A percentile compares a stretch with the other conserved stretches of the same genome.
Conservation (phyloP, 1,284 basidiomycete genomes). For the Tylopilus sp. region DNA sequence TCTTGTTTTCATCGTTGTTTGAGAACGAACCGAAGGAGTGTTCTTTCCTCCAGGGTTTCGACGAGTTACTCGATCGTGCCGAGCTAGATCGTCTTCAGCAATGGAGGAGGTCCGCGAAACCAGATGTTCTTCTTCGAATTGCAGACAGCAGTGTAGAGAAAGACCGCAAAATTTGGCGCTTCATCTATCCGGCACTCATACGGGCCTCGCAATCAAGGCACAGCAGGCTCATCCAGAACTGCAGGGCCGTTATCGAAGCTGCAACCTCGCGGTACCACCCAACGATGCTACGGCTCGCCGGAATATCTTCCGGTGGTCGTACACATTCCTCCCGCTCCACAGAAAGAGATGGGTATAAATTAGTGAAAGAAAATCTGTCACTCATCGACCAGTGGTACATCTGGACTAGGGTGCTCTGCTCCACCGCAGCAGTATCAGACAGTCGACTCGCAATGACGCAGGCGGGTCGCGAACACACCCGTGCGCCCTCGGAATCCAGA, state of each 20-base stretch:
- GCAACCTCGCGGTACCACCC: conserved; percentile 64
- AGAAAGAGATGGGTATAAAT: conserved; percentile 49
- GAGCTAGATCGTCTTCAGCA: conserved; percentile 57
- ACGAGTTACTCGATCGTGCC: conserved; percentile 57
- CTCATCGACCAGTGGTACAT: conserved; percentile 84
- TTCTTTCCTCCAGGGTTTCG: conserved; percentile 55
- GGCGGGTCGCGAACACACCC: conserved; percentile 61
- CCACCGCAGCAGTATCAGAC: conserved; percentile 71
- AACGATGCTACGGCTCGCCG: conserved; percentile 62
- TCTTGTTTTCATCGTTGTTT: conserved; percentile 45
- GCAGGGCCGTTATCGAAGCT: conserved; percentile 62
- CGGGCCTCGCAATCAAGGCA: conserved; percentile 48
- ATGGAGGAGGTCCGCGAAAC: conserved; percentile 52
- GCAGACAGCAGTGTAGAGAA: conserved; percentile 61
- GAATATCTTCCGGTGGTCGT: conserved; percentile 49
- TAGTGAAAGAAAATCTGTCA: conserved; percentile 58
- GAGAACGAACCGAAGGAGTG: conserved; percentile 26
- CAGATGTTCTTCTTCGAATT: conserved; percentile 55
- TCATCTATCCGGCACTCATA: conserved; percentile 61
- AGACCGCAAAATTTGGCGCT: conserved; percentile 68
- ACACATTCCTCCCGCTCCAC: conserved; percentile 35
- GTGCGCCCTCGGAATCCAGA: conserved; percentile 66
- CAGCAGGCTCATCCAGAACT: conserved; percentile 42
- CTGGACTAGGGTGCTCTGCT: conserved; percentile 80
- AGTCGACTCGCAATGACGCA: conserved; percentile 50